A percentile compares a stretch with the other conserved stretches of the same genome.
These are phyloP conservation scores for Fomitopsis betulina DNA, from an alignment of 1,284 basidiomycete genomes.

Conservation along the genomic window DNA sequence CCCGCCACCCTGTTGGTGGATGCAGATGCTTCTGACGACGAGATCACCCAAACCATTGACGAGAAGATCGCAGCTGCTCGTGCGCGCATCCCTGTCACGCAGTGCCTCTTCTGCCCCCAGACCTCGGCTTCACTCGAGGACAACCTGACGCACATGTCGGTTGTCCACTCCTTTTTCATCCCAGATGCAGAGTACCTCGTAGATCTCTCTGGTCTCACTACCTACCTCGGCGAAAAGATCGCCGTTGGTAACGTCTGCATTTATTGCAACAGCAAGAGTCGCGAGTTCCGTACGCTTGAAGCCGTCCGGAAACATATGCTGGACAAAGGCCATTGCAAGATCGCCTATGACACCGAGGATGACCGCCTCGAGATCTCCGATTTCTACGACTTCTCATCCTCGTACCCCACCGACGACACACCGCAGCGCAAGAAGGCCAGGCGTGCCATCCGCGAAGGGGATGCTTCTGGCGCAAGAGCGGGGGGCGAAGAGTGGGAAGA, in stretches of 20 bases:
- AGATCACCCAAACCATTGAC: slow-evolving; percentile 59
- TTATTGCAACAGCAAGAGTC: slow-evolving; percentile 79
- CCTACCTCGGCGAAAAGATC: slow-evolving; percentile 92
- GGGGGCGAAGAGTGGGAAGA: slow-evolving; percentile 61
- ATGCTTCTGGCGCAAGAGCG: slow-evolving; percentile 16
- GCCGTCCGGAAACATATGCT: slow-evolving; percentile 92
- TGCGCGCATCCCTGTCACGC: slow-evolving; percentile 53
- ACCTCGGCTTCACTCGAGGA: slow-evolving; percentile 51
- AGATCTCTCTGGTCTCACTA: slow-evolving; percentile 79
- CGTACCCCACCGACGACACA: slow-evolving; percentile 62
- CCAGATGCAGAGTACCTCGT: slow-evolving; percentile 91
- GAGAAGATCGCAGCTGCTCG: slow-evolving; percentile 76
- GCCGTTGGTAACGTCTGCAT: slow-evolving; percentile 92
- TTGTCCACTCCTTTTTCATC: slow-evolving; percentile 90
- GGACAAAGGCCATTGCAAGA: slow-evolving; percentile 95
- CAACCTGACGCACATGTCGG: slow-evolving; percentile 87
- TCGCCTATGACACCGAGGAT: slow-evolving; percentile 81
- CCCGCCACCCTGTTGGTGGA: slow-evolving; percentile 29
- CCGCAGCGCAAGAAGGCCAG: slow-evolving; percentile 27
- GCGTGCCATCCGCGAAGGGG: slow-evolving; percentile 13
- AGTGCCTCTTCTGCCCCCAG: slow-evolving; percentile 86
- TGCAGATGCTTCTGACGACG: slow-evolving; percentile 44
- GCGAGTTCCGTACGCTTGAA: slow-evolving; percentile 76
- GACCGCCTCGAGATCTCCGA: slow-evolving; percentile 90
- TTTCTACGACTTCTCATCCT: slow-evolving; percentile 88